Conservation (phyloP, 1,284 basidiomycete species). For the Leccinum angustisporum region DNA sequence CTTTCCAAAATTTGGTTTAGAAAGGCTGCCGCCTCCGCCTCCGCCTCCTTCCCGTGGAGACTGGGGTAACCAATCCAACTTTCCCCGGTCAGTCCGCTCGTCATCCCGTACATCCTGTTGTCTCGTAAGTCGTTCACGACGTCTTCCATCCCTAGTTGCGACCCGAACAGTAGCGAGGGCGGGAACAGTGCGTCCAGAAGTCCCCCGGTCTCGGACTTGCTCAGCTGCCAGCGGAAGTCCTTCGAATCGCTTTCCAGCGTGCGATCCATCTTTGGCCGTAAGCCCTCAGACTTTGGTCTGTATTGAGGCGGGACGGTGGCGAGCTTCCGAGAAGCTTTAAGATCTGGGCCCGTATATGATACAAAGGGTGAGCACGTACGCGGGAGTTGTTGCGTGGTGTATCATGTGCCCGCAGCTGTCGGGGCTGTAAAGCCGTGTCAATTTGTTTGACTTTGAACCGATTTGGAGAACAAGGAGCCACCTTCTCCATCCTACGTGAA, state of each 20-base stretch:
- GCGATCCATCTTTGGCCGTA: neutral
- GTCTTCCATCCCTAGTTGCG: neutral
- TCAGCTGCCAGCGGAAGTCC: neutral
- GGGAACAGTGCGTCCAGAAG: neutral
- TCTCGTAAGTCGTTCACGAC: neutral
- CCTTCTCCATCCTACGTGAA: too few relatives aligned
- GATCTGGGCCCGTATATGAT: too few relatives aligned
- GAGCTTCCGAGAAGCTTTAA: too few relatives aligned
- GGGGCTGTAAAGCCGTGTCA: too few relatives aligned
- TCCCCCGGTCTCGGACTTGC: neutral
- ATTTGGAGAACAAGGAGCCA: too few relatives aligned
- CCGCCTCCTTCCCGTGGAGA: neutral
- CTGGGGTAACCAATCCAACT: neutral
- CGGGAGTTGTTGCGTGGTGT: too few relatives aligned
- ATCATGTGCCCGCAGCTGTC: too few relatives aligned
- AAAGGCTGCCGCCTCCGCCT: neutral
- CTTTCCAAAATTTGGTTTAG: neutral
- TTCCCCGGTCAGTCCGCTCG: neutral
- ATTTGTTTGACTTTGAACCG: too few relatives aligned
- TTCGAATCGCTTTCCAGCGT: neutral
- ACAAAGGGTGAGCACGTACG: too few relatives aligned
- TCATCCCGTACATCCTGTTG: neutral
- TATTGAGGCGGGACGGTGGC: too few relatives aligned
- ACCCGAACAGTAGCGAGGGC: neutral
- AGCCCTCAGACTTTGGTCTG: too few relatives aligned